These are phyloP conservation scores for Plasmodium fragile DNA, from an alignment of 169 alveolate genomes.

Conservation along the genomic window DNA sequence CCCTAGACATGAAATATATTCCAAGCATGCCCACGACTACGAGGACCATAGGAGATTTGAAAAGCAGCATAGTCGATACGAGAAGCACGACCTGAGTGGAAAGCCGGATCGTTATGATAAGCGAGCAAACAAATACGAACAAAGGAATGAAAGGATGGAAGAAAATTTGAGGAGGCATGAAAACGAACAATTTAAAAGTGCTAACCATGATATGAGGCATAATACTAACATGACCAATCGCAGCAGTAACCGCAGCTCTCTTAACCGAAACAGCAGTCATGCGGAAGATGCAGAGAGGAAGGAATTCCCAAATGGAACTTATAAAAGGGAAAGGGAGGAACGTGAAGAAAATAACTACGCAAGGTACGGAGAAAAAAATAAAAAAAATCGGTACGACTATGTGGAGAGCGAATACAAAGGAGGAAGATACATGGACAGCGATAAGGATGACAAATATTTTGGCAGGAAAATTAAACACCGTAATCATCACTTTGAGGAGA, in stretches of 20 bases:
- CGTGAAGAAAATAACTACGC: background rate
- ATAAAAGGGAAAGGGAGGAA: constrained; percentile 1
- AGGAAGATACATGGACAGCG: background rate
- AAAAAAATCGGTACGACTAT: background rate
- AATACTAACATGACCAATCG: background rate
- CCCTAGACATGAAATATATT: background rate
- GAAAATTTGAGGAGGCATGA: background rate
- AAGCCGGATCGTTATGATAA: background rate
- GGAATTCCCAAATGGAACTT: background rate
- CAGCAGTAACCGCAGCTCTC: background rate
- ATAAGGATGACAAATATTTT: constrained; percentile 11
- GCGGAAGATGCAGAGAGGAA: background rate
- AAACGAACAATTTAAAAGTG: background rate
- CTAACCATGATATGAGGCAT: background rate
- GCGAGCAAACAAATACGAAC: background rate
- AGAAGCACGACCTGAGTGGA: background rate
- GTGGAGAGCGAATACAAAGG: constrained; percentile 10
- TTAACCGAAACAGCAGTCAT: background rate
- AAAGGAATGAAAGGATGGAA: background rate
- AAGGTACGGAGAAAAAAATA: background rate
- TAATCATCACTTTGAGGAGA: background rate
- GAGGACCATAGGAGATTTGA: background rate
- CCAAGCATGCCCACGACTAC: background rate
- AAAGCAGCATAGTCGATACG: background rate
- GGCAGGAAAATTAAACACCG: background rate